Evolutionary conservation across 768 basidiomycete species (phyloP).

Genomic region (Pisolithus tinctorius): DNA sequence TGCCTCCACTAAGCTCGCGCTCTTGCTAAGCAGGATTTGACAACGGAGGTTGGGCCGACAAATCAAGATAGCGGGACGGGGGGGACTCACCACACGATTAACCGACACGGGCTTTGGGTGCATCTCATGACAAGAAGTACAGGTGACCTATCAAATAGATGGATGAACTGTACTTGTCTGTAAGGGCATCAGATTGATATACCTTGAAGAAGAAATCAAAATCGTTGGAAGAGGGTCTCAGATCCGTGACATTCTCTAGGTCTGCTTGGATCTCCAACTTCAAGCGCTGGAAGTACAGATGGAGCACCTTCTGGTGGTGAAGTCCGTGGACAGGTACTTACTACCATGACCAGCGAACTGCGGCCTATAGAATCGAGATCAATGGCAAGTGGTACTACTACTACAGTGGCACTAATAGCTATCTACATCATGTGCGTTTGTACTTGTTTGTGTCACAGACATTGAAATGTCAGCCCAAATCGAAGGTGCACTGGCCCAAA

Average conservation of each 20-base stretch:
- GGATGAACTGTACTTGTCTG: neutral
- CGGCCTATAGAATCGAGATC: no score
- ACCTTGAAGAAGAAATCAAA: slow-evolving; percentile 84
- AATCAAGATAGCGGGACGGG: neutral
- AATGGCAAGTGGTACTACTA: no score
- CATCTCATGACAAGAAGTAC: slow-evolving; percentile 70
- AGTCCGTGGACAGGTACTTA: slow-evolving; percentile 26
- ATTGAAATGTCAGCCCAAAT: neutral
- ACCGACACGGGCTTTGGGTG: slow-evolving; percentile 69
- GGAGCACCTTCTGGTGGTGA: neutral
- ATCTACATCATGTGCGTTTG: neutral
- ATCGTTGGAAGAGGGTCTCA: slow-evolving; percentile 56
- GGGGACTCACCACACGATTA: slow-evolving; percentile 52
- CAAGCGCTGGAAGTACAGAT: slow-evolving; percentile 36
- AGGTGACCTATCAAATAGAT: slow-evolving; percentile 51
- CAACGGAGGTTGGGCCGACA: slow-evolving; percentile 1
- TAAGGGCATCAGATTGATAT: neutral
- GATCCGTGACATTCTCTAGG: slow-evolving; percentile 69
- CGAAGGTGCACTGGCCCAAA: neutral
- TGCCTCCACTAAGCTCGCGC: slow-evolving; percentile 57
- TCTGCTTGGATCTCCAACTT: slow-evolving; percentile 71
- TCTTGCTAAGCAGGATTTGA: slow-evolving; percentile 44
- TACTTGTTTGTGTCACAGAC: slow-evolving; percentile 9
- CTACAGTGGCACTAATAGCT: no score
- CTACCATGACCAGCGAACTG: slow-evolving; percentile 37